Evolutionary conservation across 306 rosid genomes (phyloP), one percentile per base, ranked within the genome.

Genomic region (Dryas octopetala): DNA sequence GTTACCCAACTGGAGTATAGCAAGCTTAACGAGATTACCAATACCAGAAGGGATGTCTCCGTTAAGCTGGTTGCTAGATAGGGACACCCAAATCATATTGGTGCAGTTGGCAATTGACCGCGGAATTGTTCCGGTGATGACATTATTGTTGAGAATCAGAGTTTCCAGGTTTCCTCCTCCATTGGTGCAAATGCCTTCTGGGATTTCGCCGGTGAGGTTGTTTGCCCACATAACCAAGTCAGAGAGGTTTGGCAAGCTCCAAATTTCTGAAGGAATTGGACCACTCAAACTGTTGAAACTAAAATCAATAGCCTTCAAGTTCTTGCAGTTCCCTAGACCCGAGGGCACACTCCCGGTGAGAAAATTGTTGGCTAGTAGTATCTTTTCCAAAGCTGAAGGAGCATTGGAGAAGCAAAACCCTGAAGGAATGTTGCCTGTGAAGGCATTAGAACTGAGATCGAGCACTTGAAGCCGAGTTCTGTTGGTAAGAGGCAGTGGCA

Each of bases 201-300:
- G 97, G 79, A 91, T 89, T 76, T 75, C 80, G 2, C 94, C 97
- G 0, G 80, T 77, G 47, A 91, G 86, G 26, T 76, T 82, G 53
- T 87, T 91, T 4, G 93, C 93, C 97, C 97, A 91, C 88, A 91
- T 89, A 65, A 91, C 84, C 81, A 91, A 75, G 77, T 89, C 88
- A 12, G 85, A 75, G 19, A 91, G 89, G 71, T 81, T 84, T 26
- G 91, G 91, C 76, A 91, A 82, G 38, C 57, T 60, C 93, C 97
- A 89, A 81, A 91, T 51, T 45, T 79, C 89, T 13, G 6, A 12
- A 16, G 97, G 97, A 74, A 91, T 87, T 14, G 85, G 49, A 11
- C 94, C 97, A 55, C n/a, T 83, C 74, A 89, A 79, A n/a, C 41
- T 79, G 70, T 91, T 91, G 67, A 89, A 91, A 79, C 97, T 91